These are phyloP conservation scores for Penicillium turbatum DNA, from an alignment of 495 filamentous ascomycete species.

Conservation along the genomic window DNA sequence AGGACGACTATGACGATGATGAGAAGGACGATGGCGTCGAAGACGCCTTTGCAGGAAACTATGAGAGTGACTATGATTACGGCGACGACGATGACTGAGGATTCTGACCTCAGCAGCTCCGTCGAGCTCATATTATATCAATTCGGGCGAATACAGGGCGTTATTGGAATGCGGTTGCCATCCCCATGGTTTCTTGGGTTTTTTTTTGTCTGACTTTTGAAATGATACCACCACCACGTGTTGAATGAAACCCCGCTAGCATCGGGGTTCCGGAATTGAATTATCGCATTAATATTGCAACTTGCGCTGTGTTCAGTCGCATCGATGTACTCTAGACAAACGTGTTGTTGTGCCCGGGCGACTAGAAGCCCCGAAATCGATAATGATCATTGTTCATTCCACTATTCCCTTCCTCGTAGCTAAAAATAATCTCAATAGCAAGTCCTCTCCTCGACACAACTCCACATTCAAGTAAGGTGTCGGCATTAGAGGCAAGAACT, in stretches of 20 bases:
- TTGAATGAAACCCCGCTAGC: neutral
- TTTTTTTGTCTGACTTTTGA: neutral
- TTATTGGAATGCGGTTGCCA: neutral
- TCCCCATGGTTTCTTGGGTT: neutral
- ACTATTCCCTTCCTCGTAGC: too few relatives aligned
- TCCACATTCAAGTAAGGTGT: neutral
- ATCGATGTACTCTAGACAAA: neutral
- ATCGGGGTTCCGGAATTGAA: neutral
- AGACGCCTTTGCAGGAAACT: conserved; percentile 38
- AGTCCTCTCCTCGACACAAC: neutral
- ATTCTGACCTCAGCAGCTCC: neutral
- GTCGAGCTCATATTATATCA: neutral
- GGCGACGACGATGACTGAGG: conserved; percentile 3
- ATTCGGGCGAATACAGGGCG: neutral
- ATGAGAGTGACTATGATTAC: conserved; percentile 34
- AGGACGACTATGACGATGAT: conserved; percentile 31
- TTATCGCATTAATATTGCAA: neutral
- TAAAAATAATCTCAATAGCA: neutral
- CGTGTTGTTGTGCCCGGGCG: neutral
- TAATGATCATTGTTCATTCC: neutral
- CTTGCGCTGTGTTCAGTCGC: neutral
- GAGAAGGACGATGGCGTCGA: conserved; percentile 36
- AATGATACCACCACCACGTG: conserved; percentile 1
- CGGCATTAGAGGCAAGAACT: neutral
- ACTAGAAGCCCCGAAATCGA: neutral